Conservation (phyloP, 768 basidiomycete genomes). For the Rhizopogon vulgaris region DNA sequence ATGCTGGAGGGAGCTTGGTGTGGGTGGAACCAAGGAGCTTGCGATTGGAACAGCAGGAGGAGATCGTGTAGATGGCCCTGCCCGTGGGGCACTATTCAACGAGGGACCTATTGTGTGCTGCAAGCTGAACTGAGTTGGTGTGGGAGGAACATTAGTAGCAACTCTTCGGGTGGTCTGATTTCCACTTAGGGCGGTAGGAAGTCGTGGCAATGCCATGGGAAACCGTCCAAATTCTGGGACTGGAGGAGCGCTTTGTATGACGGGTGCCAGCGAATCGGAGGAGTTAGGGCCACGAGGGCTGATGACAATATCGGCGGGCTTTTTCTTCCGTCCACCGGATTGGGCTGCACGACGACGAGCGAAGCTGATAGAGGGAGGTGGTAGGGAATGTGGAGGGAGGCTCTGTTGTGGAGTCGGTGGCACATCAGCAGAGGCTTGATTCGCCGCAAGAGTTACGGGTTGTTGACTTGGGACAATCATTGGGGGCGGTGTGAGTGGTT, state of each 20-base stretch:
- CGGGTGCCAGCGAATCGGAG: constrained; percentile 51
- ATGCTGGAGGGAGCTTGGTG: constrained; percentile 59
- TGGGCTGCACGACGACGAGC: constrained; percentile 67
- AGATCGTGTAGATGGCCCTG: constrained; percentile 34
- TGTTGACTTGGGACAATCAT: constrained; percentile 21
- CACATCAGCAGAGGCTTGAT: constrained; percentile 18
- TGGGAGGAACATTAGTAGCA: constrained; percentile 61
- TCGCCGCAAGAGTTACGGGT: constrained; percentile 7
- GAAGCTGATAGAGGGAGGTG: constrained; percentile 72
- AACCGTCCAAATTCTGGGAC: constrained; percentile 41
- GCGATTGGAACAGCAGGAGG: constrained; percentile 69
- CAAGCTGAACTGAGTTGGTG: constrained; percentile 57
- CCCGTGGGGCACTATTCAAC: constrained; percentile 20
- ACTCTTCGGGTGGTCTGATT: constrained; percentile 46
- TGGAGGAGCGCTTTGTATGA: constrained; percentile 75
- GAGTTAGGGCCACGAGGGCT: constrained; percentile 55
- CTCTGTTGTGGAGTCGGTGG: constrained; percentile 15
- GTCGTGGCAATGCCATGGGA: constrained; percentile 61
- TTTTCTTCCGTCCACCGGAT: constrained; percentile 54
- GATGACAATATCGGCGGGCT: constrained; percentile 77
- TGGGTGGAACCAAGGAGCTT: constrained; percentile 57
- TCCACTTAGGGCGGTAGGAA: constrained; percentile 44
- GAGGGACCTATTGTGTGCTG: constrained; percentile 22
- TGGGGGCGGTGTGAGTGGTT: constrained; percentile 18
- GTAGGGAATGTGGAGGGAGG: constrained; percentile 35